Percentiles rank a stretch among this genome's conserved stretches.
Conservation (phyloP, 352 stramenopile species). For the Phytopythium ostracodes region DNA sequence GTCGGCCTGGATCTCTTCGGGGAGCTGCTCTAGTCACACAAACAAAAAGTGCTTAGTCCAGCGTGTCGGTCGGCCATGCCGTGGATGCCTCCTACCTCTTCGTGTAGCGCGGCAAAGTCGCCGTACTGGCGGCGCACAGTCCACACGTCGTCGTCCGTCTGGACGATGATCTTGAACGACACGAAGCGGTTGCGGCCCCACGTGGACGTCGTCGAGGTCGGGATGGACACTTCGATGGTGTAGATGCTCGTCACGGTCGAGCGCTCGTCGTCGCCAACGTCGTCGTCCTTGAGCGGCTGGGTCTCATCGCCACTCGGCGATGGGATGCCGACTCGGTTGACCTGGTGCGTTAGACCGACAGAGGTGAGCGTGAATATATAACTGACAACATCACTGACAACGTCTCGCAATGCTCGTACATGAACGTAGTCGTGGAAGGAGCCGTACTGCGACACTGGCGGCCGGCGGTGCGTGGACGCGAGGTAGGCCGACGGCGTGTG, state of each 20-base stretch:
- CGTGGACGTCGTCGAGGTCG: slow-evolving; percentile 56
- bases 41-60: not conserved
- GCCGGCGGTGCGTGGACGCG: slow-evolving; percentile 35
- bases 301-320: not conserved
- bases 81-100: slow-evolving; percentile 23
- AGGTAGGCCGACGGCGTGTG: slow-evolving; percentile 59
- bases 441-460: slow-evolving; percentile 43
- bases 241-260: slow-evolving; percentile 11
- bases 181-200: slow-evolving; percentile 72
- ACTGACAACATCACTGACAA: no score
- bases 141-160: slow-evolving; percentile 69
- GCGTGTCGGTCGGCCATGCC: not conserved
- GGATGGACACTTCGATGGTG: slow-evolving; percentile 57
- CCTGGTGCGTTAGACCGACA: not conserved
- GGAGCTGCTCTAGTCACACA: slow-evolving; percentile 28
- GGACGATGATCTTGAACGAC: slow-evolving; percentile 71
- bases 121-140: slow-evolving; percentile 57
- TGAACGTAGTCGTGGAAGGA: slow-evolving; percentile 47
- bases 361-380: not conserved
- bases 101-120: slow-evolving; percentile 58
- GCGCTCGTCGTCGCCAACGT: slow-evolving; percentile 2
- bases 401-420: slow-evolving; percentile 3
- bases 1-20: slow-evolving; percentile 31
- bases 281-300: slow-evolving; percentile 2
- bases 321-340: not conserved